Evolutionary conservation across 495 filamentous ascomycete species (phyloP).

Genomic region (Staphylotrichum tortipilum): DNA sequence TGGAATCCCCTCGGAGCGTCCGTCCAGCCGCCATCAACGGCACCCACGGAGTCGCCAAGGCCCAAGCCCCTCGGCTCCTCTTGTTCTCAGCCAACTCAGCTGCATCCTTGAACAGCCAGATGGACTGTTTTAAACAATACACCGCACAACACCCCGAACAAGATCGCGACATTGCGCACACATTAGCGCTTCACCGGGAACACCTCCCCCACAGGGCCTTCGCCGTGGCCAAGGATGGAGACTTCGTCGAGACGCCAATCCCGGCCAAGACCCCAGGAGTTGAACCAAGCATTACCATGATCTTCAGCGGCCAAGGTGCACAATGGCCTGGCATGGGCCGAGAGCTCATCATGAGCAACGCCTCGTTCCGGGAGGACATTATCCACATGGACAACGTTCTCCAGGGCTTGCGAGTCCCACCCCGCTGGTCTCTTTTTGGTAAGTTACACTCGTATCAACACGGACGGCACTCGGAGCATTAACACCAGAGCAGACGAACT

Average conservation of each 20-base stretch:
- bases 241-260: conserved; percentile 16
- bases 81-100: conserved; percentile 4
- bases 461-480: too few relatives aligned
- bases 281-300: background rate
- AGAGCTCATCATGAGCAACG: background rate
- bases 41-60: background rate
- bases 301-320: background rate
- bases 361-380: conserved; percentile 13
- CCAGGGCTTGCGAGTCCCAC: background rate
- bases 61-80: background rate
- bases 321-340: background rate
- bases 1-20: background rate
- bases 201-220: conserved; percentile 17
- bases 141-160: background rate
- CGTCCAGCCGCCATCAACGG: background rate
- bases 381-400: conserved; percentile 8
- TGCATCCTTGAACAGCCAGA: background rate
- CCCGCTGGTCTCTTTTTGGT: background rate
- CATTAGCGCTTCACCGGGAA: conserved; percentile 27
- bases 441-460: background rate
- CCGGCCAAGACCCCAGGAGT: background rate
- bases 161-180: conserved; percentile 17
- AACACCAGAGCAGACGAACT: background rate
- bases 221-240: conserved; percentile 23
- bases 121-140: background rate